Evolutionary conservation across 2,329 filamentous ascomycete genomes (phyloP).

Genomic region (Chaetomiaceae sp.): DNA sequence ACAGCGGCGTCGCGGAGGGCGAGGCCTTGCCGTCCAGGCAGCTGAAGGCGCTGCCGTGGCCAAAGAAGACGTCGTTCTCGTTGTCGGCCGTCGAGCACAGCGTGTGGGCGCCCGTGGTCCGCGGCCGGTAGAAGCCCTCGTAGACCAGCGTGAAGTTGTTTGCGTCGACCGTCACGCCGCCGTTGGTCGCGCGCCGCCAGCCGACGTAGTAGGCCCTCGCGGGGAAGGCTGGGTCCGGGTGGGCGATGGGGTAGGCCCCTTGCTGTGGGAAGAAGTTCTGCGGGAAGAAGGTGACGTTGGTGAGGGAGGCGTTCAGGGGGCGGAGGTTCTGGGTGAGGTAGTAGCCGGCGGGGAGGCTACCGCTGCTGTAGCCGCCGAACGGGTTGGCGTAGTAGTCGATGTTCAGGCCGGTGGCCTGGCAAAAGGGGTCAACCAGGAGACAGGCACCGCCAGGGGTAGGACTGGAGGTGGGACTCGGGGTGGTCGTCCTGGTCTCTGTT

Average conservation of each 20-base stretch:
- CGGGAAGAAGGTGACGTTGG: slow-evolving; percentile 1
- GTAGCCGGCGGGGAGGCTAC: not conserved
- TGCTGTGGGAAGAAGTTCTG: no score
- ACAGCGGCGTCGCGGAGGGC: not conserved
- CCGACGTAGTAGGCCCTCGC: not conserved
- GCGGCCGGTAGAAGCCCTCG: slow-evolving; percentile 2
- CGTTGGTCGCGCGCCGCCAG: not conserved
- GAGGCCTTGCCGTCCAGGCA: not conserved
- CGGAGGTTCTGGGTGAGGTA: not conserved
- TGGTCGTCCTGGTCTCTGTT: not conserved
- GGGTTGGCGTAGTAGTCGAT: slow-evolving; percentile 1
- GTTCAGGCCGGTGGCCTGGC: not conserved
- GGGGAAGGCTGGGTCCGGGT: not conserved
- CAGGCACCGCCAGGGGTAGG: not conserved
- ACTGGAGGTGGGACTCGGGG: not conserved
- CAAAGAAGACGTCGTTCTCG: not conserved
- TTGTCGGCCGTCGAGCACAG: not conserved
- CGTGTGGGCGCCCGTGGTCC: not conserved
- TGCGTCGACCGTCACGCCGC: not conserved
- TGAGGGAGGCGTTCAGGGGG: not conserved
- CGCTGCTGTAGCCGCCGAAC: not conserved
- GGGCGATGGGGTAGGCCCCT: not conserved
- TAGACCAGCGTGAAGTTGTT: slow-evolving; percentile 5
- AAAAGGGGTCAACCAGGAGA: not conserved
- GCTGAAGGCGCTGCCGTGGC: not conserved